phyloP scores from a whole-genome alignment of 2,329 filamentous ascomycete genomes.

The Gnomoniopsis smithogilvyi region DNA sequence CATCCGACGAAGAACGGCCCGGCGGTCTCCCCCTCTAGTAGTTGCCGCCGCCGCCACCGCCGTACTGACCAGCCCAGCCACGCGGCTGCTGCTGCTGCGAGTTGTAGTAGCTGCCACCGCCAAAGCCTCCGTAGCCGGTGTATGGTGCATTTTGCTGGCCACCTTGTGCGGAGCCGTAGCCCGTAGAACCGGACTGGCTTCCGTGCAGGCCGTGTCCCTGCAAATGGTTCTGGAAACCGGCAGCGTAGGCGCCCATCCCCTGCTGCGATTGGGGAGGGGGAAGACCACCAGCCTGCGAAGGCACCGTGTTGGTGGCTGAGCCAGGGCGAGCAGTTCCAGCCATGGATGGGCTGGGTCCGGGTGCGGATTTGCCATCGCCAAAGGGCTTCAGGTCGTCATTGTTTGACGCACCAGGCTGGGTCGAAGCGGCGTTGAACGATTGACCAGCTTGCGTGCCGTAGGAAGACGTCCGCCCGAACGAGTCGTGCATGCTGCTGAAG shows the following conservation, averaged over 20 bases:
- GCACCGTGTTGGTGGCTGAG: conserved; percentile 53
- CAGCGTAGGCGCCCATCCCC: conserved; percentile 51
- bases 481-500: conserved; percentile 53
- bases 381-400: conserved; percentile 59
- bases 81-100: conserved; percentile 42
- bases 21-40: conserved; percentile 10
- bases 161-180: conserved; percentile 50
- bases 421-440: conserved; percentile 47
- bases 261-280: conserved; percentile 55
- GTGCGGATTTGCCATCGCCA: conserved; percentile 50
- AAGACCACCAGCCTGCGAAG: conserved; percentile 52
- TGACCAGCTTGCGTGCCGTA: conserved; percentile 56
- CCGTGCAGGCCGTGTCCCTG: conserved; percentile 53
- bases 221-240: conserved; percentile 50
- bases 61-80: conserved; percentile 61
- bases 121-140: conserved; percentile 49
- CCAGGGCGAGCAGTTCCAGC: conserved; percentile 54
- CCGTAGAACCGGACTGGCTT: conserved; percentile 39
- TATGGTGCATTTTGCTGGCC: conserved; percentile 55
- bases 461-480: conserved; percentile 50
- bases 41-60: conserved; percentile 12
- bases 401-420: conserved; percentile 42
- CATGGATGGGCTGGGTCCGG: conserved; percentile 56
- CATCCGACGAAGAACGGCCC: conserved; percentile 2
- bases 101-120: conserved; percentile 44